Evolutionary conservation across 805 yeast genomes (phyloP).

Genomic region (Starmera dryadoides): DNA sequence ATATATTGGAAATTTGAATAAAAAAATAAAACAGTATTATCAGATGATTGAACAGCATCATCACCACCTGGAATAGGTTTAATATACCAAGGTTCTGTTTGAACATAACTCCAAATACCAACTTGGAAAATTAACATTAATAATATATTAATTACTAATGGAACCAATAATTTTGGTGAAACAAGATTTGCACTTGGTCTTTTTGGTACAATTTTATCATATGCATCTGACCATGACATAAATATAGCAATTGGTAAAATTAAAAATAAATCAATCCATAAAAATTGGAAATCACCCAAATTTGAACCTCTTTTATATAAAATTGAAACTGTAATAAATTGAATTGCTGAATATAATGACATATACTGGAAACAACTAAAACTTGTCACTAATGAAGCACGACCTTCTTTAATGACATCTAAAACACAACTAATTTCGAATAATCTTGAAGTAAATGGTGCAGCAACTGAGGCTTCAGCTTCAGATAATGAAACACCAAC

Average conservation of each 20-base stretch:
- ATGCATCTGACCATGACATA: constrained; percentile 96
- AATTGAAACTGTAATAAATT: constrained; percentile 80
- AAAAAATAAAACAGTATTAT: constrained; percentile 79
- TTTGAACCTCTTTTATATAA: constrained; percentile 85
- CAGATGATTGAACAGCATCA: constrained; percentile 76
- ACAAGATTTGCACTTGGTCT: constrained; percentile 93
- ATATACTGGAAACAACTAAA: constrained; percentile 96
- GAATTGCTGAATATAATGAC: constrained; percentile 96
- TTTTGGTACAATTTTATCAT: constrained; percentile 46
- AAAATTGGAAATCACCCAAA: constrained; percentile 92
- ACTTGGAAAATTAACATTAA: constrained; percentile 61
- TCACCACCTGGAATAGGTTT: constrained; percentile 78
- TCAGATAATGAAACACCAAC: constrained; percentile 94
- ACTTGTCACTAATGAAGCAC: constrained; percentile 91
- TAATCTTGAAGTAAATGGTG: constrained; percentile 88
- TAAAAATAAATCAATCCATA: constrained; percentile 85
- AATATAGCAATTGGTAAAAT: constrained; percentile 93
- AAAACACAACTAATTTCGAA: constrained; percentile 92
- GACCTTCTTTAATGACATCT: constrained; percentile 87
- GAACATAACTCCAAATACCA: constrained; percentile 54
- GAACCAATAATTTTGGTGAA: constrained; percentile 79
- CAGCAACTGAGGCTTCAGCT: constrained; percentile 98
- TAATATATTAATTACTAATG: constrained; percentile 72
- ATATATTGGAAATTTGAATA: constrained; percentile 87
- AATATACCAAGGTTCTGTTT: constrained; percentile 64